A percentile compares a stretch with the other conserved stretches of the same genome.
These are phyloP conservation scores for Sporothrix phasma DNA, from an alignment of 2,329 filamentous ascomycete genomes.

Conservation along the genomic window DNA sequence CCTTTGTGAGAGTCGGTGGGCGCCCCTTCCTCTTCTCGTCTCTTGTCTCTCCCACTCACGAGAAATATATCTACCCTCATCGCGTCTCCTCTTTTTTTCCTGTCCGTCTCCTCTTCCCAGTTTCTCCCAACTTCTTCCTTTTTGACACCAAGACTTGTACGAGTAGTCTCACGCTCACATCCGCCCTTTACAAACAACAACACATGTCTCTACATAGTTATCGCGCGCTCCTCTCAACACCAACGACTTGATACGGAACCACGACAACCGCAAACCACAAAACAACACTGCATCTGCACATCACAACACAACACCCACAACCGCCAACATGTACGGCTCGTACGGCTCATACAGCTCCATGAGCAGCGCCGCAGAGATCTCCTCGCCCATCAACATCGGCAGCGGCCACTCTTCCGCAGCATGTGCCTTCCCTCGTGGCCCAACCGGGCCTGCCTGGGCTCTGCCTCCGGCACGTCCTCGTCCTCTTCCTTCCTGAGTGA, in stretches of 20 bases:
- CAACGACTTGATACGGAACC: not conserved
- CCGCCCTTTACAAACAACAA: not conserved
- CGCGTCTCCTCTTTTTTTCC: constrained; percentile 6
- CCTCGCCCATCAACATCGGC: constrained; percentile 38
- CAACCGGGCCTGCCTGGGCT: constrained; percentile 40
- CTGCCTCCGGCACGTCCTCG: constrained; percentile 10
- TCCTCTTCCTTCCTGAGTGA: constrained; percentile 50
- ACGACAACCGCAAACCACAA: constrained; percentile 16
- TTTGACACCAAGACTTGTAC: not conserved
- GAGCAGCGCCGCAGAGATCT: constrained; percentile 27
- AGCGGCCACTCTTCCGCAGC: constrained; percentile 29
- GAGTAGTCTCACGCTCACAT: not conserved
- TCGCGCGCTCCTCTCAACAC: not conserved
- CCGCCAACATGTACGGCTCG: constrained; percentile 38
- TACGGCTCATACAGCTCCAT: constrained; percentile 42
- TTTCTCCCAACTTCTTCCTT: not conserved
- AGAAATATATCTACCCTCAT: constrained; percentile 7
- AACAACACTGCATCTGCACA: constrained; percentile 13
- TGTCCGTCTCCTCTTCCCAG: not conserved
- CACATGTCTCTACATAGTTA: constrained; percentile 5
- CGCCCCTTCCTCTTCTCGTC: not conserved
- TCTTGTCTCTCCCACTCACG: not conserved
- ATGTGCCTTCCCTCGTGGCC: constrained; percentile 52
- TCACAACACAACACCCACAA: constrained; percentile 2
- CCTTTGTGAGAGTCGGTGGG: not conserved